These are phyloP conservation scores for Rhododendron griersonianum DNA, from an alignment of 148 eudicot genomes.

Conservation along the genomic window DNA sequence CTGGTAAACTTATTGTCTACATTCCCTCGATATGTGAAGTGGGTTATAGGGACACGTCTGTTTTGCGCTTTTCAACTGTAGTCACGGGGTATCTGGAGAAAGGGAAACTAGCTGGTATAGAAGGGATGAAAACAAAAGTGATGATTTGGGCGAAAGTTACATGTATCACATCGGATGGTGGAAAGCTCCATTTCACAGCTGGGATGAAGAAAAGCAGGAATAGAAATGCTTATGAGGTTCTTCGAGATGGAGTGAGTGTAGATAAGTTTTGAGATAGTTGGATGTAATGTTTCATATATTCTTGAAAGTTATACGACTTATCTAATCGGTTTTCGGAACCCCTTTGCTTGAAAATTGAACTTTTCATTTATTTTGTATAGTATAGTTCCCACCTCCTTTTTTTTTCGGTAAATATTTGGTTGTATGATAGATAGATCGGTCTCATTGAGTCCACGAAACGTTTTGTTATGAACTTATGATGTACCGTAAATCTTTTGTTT, in stretches of 20 bases:
- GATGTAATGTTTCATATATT: background rate
- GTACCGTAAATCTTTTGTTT: too few species aligned
- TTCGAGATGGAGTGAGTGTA: constrained; percentile 59
- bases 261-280: constrained; percentile 56
- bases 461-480: too few species aligned
- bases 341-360: background rate
- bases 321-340: background rate
- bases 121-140: constrained; percentile 87
- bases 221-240: constrained; percentile 75
- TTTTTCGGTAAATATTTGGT: too few species aligned
- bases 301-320: background rate
- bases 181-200: constrained; percentile 74
- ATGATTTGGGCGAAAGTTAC: constrained; percentile 81
- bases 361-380: background rate
- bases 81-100: constrained; percentile 85
- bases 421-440: too few species aligned
- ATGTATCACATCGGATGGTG: constrained; percentile 51
- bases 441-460: too few species aligned
- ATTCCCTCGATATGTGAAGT: constrained; percentile 81
- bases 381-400: too few species aligned
- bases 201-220: constrained; percentile 76
- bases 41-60: constrained; percentile 82
- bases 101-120: constrained; percentile 77
- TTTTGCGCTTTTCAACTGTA: constrained; percentile 60
- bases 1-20: constrained; percentile 56